Base-by-base conservation (phyloP, 176 grass and related monocot genomes). In the Triticum monococcum region DNA sequence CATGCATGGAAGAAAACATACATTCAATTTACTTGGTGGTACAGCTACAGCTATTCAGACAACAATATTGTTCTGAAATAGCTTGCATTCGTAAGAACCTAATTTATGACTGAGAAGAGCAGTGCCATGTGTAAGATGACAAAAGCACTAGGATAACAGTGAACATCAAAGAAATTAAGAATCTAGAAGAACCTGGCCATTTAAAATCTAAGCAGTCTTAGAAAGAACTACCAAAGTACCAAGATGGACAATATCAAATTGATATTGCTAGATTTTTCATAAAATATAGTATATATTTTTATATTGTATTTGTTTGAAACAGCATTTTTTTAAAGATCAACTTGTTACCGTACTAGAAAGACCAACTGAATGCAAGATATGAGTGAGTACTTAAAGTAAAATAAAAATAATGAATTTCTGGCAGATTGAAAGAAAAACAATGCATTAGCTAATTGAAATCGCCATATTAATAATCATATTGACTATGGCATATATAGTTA, bases 1-100 rank as follows among this genome's bases (percentile, higher is more conserved):
- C 71, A 35, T 79, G 67, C 31, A 88, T 81, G 62, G 28, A 28
- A 88, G 2, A 32, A 70, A 52, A 38, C 84, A 18, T 73, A 66
- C 46, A 78, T 69, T 33, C 12, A 18, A 77, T 72, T 7, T 25
- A 54, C 23, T 35, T 23, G 7, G 25, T 65, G 45, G 12, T 75
- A 30, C 41, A 84, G 11, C 60, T 45, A 31, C 63, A n/a, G 35
- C 17, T 33, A 64, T 73, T 32, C 12, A 83, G 52, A 83, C 2
- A 35, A 9, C 22, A 64, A 64, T 63, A 86, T 26, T 36, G 57
- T 72, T 45, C 40, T 35, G 36, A 24, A 46, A 80, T 85, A 26
- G 46, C 66, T 48, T 72, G 59, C 18, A 62, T 79, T 46, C 11
- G 56, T 2, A 26, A 37, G 2, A 69, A 79, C 4, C 63, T 57